phyloP scores from a whole-genome alignment of 176 grass and related monocot genomes.

The Elymus sibiricus region DNA sequence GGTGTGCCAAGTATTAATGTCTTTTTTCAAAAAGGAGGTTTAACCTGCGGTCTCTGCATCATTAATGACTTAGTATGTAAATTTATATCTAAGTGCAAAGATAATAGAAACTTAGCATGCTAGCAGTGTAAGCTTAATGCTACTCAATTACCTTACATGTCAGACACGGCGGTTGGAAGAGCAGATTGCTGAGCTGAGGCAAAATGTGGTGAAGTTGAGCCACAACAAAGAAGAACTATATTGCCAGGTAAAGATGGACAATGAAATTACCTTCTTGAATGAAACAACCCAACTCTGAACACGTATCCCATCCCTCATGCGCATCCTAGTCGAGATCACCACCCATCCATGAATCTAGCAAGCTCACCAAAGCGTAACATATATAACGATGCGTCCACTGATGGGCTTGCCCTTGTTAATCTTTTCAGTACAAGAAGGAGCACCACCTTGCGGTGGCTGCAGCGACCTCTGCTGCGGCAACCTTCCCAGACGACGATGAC shows the following conservation, averaged over 20 bases:
- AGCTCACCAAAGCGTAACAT: too few relatives aligned
- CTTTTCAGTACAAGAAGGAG: constrained; percentile 37
- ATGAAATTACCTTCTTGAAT: too few relatives aligned
- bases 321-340: neutral
- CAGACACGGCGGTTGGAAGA: constrained; percentile 47
- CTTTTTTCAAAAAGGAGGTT: too few relatives aligned
- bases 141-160: neutral
- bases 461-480: too few relatives aligned
- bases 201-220: constrained; percentile 43
- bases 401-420: neutral
- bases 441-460: neutral
- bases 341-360: too few relatives aligned
- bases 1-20: too few relatives aligned
- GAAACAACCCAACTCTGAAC: neutral
- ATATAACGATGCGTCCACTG: neutral
- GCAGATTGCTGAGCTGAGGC: constrained; percentile 42
- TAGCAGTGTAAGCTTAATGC: neutral
- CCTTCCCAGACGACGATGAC: neutral
- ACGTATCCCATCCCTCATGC: constrained; percentile 26
- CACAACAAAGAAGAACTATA: constrained; percentile 44
- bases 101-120: too few relatives aligned
- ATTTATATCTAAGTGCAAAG: too few relatives aligned
- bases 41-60: too few relatives aligned
- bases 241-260: constrained; percentile 30
- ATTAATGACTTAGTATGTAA: too few relatives aligned